These are phyloP conservation scores for Lithocarpus polystachyus DNA, from an alignment of 306 rosid genomes.

Conservation along the genomic window DNA sequence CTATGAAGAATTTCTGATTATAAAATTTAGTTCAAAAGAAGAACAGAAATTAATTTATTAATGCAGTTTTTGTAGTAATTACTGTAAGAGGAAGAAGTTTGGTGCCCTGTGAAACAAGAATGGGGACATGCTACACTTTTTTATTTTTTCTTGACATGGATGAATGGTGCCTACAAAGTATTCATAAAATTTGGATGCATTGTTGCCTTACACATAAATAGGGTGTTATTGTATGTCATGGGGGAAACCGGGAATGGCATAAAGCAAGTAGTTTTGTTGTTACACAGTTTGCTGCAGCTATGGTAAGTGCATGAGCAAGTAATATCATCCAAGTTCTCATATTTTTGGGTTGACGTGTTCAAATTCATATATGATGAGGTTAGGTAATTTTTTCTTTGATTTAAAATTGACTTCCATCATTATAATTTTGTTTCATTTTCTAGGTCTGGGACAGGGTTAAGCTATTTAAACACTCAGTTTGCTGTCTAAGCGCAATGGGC, in stretches of 20 bases:
- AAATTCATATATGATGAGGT: neutral
- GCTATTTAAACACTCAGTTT: neutral
- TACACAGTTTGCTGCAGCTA: neutral
- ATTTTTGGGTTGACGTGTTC: neutral
- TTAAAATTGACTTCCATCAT: neutral
- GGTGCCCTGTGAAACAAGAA: neutral
- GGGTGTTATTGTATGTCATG: neutral
- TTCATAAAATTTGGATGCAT: neutral
- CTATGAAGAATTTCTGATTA: slow-evolving; percentile 1
- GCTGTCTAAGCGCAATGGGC: neutral
- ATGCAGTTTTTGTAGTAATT: neutral
- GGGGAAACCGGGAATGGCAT: neutral
- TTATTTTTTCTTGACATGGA: neutral
- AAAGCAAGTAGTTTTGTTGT: neutral
- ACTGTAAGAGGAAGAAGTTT: neutral
- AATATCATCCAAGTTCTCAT: neutral
- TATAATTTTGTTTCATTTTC: neutral
- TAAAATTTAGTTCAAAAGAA: neutral
- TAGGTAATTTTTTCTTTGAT: neutral
- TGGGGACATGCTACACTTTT: neutral
- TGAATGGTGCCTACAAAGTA: neutral
- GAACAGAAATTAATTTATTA: neutral
- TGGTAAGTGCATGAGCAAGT: neutral
- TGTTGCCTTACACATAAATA: neutral
- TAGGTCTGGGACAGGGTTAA: neutral